phyloP scores from a whole-genome alignment of 129 eudicot genomes.

The Lactuca saligna region DNA sequence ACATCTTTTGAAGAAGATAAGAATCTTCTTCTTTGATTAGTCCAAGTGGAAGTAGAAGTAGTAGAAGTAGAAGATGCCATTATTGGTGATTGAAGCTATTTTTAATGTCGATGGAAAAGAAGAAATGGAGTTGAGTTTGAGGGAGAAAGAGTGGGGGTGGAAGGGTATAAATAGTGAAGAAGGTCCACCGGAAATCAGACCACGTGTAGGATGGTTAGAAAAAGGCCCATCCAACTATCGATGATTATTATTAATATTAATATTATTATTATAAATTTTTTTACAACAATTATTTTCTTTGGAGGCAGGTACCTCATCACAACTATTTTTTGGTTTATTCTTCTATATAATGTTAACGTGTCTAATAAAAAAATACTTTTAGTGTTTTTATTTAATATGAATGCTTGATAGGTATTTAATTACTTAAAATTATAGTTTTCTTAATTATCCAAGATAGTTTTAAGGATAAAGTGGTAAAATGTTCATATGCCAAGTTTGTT shows the following conservation, averaged over 20 bases:
- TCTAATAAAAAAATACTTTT: constrained; percentile 1
- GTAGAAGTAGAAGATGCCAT: constrained; percentile 31
- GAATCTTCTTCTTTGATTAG: constrained; percentile 17
- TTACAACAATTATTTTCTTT: constrained; percentile 1
- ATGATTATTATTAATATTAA: background rate
- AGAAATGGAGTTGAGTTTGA: constrained; percentile 17
- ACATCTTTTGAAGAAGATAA: constrained; percentile 17
- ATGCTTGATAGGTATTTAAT: background rate
- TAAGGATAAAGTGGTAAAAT: no score
- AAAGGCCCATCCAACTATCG: constrained; percentile 19
- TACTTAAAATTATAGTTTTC: background rate
- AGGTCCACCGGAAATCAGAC: constrained; percentile 51
- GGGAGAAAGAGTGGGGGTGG: constrained; percentile 30
- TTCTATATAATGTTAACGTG: constrained; percentile 25
- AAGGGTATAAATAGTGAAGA: constrained; percentile 23
- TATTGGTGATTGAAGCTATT: constrained; percentile 23
- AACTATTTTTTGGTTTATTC: constrained; percentile 29
- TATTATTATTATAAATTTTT: background rate
- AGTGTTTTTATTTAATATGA: background rate
- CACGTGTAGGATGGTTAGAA: constrained; percentile 52
- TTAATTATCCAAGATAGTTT: background rate
- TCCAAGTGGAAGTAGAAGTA: constrained; percentile 14
- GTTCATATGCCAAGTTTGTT: no score
- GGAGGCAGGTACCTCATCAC: constrained; percentile 42
- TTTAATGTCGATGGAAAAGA: constrained; percentile 17